These are phyloP conservation scores for Theobroma grandiflorum DNA, from an alignment of 441 rosid genomes.

Conservation along the genomic window DNA sequence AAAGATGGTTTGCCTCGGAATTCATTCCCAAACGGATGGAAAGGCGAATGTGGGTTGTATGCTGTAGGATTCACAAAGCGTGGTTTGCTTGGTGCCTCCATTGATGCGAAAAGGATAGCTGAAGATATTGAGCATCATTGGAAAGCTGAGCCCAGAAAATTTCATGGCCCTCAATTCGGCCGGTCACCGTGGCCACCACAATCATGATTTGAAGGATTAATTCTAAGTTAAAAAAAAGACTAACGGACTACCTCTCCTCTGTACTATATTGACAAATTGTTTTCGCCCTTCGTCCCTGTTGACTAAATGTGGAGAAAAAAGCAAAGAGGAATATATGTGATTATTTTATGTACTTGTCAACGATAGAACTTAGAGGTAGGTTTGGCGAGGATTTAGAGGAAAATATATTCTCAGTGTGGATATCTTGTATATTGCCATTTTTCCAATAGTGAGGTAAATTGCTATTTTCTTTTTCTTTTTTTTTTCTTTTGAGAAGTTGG, in stretches of 20 bases:
- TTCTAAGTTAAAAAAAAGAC: neutral
- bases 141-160: conserved; percentile 35
- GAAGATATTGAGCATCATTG: conserved; percentile 58
- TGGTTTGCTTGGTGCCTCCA: conserved; percentile 77
- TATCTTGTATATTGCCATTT: conserved; percentile 26
- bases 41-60: conserved; percentile 77
- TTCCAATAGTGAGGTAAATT: conserved; percentile 22
- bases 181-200: conserved; percentile 18
- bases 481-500: conserved; percentile 12
- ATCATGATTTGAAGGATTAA: conserved; percentile 1
- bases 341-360: conserved; percentile 24
- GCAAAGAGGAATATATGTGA: conserved; percentile 17
- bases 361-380: neutral
- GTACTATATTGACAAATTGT: conserved; percentile 19
- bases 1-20: conserved; percentile 66
- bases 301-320: neutral
- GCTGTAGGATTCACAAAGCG: conserved; percentile 83
- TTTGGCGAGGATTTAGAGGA: conserved; percentile 19
- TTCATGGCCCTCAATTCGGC: conserved; percentile 23
- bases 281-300: neutral
- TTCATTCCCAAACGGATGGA: conserved; percentile 86
- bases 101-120: conserved; percentile 69
- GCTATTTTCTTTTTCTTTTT: conserved; percentile 22
- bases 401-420: conserved; percentile 13
- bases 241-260: conserved; percentile 8